Evolutionary conservation across 202 grass and related monocot species (phyloP).

Genomic region (Hordeum pubiflorum): DNA sequence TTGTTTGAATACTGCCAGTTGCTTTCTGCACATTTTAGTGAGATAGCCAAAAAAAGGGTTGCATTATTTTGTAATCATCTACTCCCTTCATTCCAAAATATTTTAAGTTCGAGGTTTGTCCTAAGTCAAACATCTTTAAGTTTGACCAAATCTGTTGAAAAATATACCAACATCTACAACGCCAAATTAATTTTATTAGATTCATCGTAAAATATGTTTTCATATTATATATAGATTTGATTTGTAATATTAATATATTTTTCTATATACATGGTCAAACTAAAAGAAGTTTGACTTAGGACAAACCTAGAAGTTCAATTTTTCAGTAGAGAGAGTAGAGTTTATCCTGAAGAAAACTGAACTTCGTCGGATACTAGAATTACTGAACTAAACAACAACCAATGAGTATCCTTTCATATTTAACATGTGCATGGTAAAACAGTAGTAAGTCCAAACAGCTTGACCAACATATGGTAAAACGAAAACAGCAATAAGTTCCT

Average conservation of each 20-base stretch:
- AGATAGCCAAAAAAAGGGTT: background rate
- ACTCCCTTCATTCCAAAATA: background rate
- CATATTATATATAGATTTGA: background rate
- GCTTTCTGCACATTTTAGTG: background rate
- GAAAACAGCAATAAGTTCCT: background rate
- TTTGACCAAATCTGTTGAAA: background rate
- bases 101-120: background rate
- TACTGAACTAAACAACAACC: background rate
- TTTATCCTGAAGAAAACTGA: background rate
- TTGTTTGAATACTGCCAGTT: background rate
- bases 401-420: conserved; percentile 1
- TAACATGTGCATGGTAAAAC: background rate
- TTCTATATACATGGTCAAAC: background rate
- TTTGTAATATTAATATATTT: background rate
- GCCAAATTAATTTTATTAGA: background rate
- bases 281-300: background rate
- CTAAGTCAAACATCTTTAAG: background rate
- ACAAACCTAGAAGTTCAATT: background rate
- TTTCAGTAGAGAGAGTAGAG: background rate
- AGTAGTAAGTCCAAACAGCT: conserved; percentile 1
- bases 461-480: conserved; percentile 9
- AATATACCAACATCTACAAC: background rate
- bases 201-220: background rate
- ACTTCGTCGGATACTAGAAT: background rate
- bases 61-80: background rate